Percentiles rank a stretch among this genome's conserved stretches.
phyloP scores from a whole-genome alignment of 164 flowering plant species.

The Vitis cinerea region DNA sequence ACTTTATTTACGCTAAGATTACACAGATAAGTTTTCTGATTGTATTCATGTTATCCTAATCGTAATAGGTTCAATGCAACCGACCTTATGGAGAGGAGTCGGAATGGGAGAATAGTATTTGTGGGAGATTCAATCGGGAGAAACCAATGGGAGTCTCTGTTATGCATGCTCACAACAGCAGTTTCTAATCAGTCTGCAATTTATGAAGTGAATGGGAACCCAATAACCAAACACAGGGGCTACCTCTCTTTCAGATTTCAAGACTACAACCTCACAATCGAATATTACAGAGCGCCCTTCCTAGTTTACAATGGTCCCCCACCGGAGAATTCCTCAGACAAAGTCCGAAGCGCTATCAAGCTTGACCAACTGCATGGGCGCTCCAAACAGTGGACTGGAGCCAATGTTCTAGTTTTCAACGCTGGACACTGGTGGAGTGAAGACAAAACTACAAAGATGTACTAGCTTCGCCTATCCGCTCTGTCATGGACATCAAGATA shows the following conservation, averaged over 20 bases:
- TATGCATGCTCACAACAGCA: conserved; percentile 79
- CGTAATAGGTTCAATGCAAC: conserved; percentile 65
- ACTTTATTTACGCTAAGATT: too few relatives aligned
- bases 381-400: conserved; percentile 60
- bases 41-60: too few relatives aligned
- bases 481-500: not conserved
- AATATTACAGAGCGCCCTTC: conserved; percentile 80
- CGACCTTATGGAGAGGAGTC: conserved; percentile 56
- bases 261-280: conserved; percentile 69
- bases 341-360: conserved; percentile 39
- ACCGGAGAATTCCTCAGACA: conserved; percentile 39
- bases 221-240: conserved; percentile 84
- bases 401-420: conserved; percentile 73
- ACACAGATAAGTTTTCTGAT: too few relatives aligned
- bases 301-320: conserved; percentile 52
- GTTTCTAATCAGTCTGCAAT: conserved; percentile 59
- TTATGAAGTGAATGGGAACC: conserved; percentile 68
- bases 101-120: conserved; percentile 71
- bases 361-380: conserved; percentile 65
- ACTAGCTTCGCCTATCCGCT: conserved; percentile 1
- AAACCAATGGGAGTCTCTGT: conserved; percentile 93
- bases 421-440: conserved; percentile 91
- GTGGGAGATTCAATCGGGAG: conserved; percentile 89
- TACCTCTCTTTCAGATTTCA: conserved; percentile 63
- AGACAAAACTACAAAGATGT: conserved; percentile 62